A percentile compares a stretch with the other conserved stretches of the same genome.
Conservation (phyloP, 2,329 filamentous ascomycete genomes). For the Verticillium longisporum region DNA sequence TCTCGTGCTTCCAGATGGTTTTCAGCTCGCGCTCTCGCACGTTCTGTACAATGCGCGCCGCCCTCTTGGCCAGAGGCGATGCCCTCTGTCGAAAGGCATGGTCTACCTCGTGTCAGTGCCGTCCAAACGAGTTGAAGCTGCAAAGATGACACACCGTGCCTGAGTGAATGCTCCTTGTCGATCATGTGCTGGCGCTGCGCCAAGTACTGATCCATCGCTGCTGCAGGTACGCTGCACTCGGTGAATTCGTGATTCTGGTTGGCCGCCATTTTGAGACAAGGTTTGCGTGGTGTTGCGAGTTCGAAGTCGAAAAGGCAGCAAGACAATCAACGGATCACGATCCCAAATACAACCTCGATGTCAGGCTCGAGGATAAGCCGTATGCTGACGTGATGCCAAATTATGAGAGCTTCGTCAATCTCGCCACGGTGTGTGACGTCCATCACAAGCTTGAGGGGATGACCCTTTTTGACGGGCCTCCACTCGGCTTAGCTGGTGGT, state of each 20-base stretch:
- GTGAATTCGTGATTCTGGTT: not conserved
- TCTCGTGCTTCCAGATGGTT: slow-evolving; percentile 66
- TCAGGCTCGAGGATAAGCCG: too few species aligned
- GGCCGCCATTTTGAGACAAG: not conserved
- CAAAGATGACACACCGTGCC: not conserved
- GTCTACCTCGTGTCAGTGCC: not conserved
- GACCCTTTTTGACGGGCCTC: not conserved
- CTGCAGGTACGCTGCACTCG: not conserved
- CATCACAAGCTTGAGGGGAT: not conserved
- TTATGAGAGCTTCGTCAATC: not conserved
- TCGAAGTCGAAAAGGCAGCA: not conserved
- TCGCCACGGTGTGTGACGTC: not conserved
- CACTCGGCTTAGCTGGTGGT: not conserved
- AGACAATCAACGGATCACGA: too few species aligned
- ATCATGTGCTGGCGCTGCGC: not conserved
- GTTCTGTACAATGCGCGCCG: slow-evolving; percentile 64
- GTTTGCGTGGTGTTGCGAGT: not conserved
- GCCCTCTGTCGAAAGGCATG: not conserved
- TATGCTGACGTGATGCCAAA: not conserved
- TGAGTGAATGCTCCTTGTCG: not conserved
- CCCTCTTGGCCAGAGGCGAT: slow-evolving; percentile 64
- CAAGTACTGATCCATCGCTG: not conserved
- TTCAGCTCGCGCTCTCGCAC: slow-evolving; percentile 68
- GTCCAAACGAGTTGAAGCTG: not conserved
- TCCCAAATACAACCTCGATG: too few species aligned